Evolutionary conservation across 169 alveolate genomes (phyloP), one percentile per base, ranked within the genome.

Genomic region (Cryptosporidium meleagridis): DNA sequence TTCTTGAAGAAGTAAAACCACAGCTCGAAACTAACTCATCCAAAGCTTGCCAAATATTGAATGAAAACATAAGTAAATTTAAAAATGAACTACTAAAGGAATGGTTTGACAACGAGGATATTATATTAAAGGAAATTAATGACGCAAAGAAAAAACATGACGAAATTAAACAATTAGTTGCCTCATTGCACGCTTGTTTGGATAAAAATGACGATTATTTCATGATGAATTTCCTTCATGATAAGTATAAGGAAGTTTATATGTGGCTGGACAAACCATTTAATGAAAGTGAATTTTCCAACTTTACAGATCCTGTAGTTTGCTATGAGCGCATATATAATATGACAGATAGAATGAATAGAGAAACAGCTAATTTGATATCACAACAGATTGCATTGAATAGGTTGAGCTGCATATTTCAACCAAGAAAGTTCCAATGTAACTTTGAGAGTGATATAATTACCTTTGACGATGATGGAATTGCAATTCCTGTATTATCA

Each of bases 341-440:
- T 10, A 65, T 65, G 75, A 65, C 75, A n/a, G 75, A 80, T 41
- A 80, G 45, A 80, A 80, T 80, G 65, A 80, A 80, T 80, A 65
- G 39, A 31, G 73, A 62, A 29, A 65, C 89, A 6, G 31, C 73
- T 21, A 65, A 80, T 45, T 80, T 80, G 23, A 80, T 62, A 26
- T 62, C 89, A 31, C 89, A 80, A 14, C 89, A 80, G 55, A 80
- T 65, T 45, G 89, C 89, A 37, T 35, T 80, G 29, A 80, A 80
- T 39, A 31, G 75, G 48, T 48, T 80, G 75, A 80, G 41, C 29
- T 80, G 89, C 26, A 80, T 80, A 41, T 80, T 80, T 62, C 89
- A 80, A 62, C 89, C 89, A n/a, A 80, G 89, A 26, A 80, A 80
- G n/a, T 80, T 80, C n/a, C 89, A 80, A 80, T 80, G 89, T 37